Conservation (phyloP, 2,329 filamentous ascomycete genomes). For the Ambrosiella xylebori region DNA sequence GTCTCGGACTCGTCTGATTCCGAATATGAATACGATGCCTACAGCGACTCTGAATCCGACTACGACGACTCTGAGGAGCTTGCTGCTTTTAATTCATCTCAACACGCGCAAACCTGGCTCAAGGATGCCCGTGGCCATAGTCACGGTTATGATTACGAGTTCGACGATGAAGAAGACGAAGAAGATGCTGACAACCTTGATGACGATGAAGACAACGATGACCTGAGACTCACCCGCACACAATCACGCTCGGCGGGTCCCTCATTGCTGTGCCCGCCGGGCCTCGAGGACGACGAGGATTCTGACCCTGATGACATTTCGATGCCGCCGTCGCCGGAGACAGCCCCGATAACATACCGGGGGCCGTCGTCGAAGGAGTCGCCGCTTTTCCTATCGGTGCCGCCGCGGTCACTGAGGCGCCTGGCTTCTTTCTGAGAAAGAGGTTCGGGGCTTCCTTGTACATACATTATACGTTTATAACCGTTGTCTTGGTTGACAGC, state of each 20-base stretch:
- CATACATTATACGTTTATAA: constrained; percentile 7
- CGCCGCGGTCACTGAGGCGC: constrained; percentile 31
- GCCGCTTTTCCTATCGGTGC: constrained; percentile 19
- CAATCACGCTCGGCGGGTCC: constrained; percentile 32
- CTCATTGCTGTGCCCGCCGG: constrained; percentile 42
- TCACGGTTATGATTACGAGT: constrained; percentile 19
- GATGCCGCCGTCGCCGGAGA: constrained; percentile 53
- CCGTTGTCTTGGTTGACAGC: background rate
- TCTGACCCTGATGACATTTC: constrained; percentile 48
- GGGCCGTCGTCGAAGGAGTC: background rate
- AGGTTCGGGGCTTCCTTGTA: constrained; percentile 2
- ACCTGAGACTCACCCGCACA: constrained; percentile 51
- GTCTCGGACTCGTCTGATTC: constrained; percentile 20
- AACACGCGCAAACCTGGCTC: background rate
- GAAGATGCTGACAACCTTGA: constrained; percentile 31
- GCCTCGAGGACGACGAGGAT: constrained; percentile 52
- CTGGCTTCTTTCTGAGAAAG: constrained; percentile 21
- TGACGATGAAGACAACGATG: constrained; percentile 40
- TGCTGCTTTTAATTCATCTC: constrained; percentile 24
- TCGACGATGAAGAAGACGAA: constrained; percentile 30
- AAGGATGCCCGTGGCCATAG: background rate
- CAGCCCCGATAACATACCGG: constrained; percentile 22
- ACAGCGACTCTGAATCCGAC: constrained; percentile 6
- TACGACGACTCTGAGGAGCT: constrained; percentile 23
- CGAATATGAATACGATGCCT: constrained; percentile 18